Conservation (phyloP, 176 grass and related monocot species). For the Musa acuminata region DNA sequence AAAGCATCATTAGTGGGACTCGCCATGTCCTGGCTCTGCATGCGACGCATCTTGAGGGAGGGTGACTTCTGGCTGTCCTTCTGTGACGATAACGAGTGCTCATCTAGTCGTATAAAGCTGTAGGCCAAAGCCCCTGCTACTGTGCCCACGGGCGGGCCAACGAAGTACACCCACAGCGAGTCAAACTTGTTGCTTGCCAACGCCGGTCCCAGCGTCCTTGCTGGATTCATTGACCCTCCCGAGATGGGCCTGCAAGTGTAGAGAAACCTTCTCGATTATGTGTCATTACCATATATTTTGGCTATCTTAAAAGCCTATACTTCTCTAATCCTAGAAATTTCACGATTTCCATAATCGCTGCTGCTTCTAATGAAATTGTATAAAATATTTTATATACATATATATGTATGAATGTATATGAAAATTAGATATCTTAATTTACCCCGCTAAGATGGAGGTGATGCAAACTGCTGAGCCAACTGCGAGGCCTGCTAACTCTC, state of each 20-base stretch:
- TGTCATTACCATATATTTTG: too few relatives aligned
- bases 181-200: slow-evolving; percentile 58
- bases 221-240: slow-evolving; percentile 98
- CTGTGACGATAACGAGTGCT: background rate
- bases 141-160: slow-evolving; percentile 68
- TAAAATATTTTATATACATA: too few relatives aligned
- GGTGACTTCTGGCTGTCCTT: slow-evolving; percentile 39
- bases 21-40: slow-evolving; percentile 54
- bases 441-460: slow-evolving; percentile 97
- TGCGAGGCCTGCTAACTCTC: slow-evolving; percentile 91
- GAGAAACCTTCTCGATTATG: too few relatives aligned
- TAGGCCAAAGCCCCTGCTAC: slow-evolving; percentile 60
- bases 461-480: slow-evolving; percentile 95
- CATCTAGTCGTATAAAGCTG: slow-evolving; percentile 58
- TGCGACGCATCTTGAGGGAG: slow-evolving; percentile 79
- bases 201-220: slow-evolving; percentile 87
- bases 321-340: too few relatives aligned
- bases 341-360: too few relatives aligned
- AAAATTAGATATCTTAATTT: slow-evolving; percentile 15
- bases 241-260: slow-evolving; percentile 53
- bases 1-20: background rate
- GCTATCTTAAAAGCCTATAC: too few relatives aligned
- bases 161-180: slow-evolving; percentile 85
- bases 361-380: too few relatives aligned
- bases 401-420: too few relatives aligned